Base-by-base conservation (phyloP, 768 basidiomycete species). In the Mycena latifolia region DNA sequence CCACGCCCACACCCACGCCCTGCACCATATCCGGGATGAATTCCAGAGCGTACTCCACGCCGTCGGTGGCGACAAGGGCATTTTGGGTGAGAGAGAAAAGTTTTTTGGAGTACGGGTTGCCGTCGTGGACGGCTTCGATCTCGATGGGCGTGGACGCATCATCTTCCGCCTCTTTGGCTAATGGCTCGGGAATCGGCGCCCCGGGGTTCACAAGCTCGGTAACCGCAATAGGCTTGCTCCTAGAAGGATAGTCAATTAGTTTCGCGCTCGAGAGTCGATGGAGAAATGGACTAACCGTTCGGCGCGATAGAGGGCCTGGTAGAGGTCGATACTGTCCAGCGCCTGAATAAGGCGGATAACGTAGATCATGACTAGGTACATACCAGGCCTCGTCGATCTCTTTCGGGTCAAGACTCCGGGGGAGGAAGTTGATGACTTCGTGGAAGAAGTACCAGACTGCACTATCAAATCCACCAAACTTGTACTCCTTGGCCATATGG, bases 191-290 rank as follows among this genome's bases (percentile, higher is more conserved):
- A 20, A 20, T 8, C 45, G 50, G 24, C 24, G 58, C 58, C 4
- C 65, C 65, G 17, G 65, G 65, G 54, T 66, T 66, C 8, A 66
- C n/a, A 14, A 61, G 35, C 29, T 66, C 65, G 24, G 20, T 28
- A 14, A 55, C 15, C 7, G 15, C 24, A 18, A 55, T 8, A 12
- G 11, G 27, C 9, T 22, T 18, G 11, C 8, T 15, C 18, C 57
- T 65, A 1, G 17, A 25, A 50, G 28, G 3, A 7, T 56, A 14
- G 17, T 37, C 33, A 2, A 28, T 51, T 3, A 27, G 53, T n/a
- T 10, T 53, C 3, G 14, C 12, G 7, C 18, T 14, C 1, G 0
- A 5, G 18, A 43, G 14, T 6, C 27, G 6, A 35, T 35, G 6
- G 14, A 14, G 9, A 22, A 9, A 20, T 12, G 7, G 27, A 47